Base-by-base conservation (phyloP, 192 early-diverging fungal species). In the Coemansia sp. region DNA sequence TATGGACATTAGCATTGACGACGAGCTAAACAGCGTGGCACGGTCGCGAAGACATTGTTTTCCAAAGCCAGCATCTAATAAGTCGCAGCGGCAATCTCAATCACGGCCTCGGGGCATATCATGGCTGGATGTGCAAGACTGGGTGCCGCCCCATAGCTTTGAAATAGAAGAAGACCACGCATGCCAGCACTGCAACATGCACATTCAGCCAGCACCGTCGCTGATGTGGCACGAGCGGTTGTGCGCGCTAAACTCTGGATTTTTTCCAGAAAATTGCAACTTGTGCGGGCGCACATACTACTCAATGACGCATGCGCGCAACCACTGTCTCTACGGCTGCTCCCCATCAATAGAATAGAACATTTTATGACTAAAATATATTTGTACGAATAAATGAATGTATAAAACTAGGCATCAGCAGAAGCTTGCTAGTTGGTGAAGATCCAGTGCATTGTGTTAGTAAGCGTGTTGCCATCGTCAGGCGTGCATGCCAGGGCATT, bases 391-490 rank as follows among this genome's bases (percentile, higher is more conserved):
- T 34, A 48, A 48, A 17, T 48, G 1, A 8, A 7, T 18, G 14
- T 47, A 17, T 48, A 48, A 48, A 31, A 24, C 24, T 54, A 28
- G 52, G 25, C 25, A 5, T 25, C 28, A 5, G 28, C 25, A 2
- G 31, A 21, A 10, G 61, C 57, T 65, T 79, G 66, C 25, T 71
- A 67, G 24, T 59, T 66, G 2, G 84, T 85, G 2, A 79, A 34
- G 24, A 83, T 64, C 79, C 82, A 85, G 64, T 85, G 76, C 23
- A 85, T 47, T 9, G 64, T 66, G 24, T 85, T 85, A 8, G 74
- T 82, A 18, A 70, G 47, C 25, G 84, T 67, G 76, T 85, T 85
- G 60, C 84, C 84, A 25, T 83, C 79, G 20, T 83, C 84, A 6
- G 73, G 77, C 6, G 60, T 64, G 46, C 79, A 73, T 6, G 34